Evolutionary conservation across 805 yeast genomes (phyloP), one percentile per base, ranked within the genome.

Genomic region (Nakazawaea laoshanensis): DNA sequence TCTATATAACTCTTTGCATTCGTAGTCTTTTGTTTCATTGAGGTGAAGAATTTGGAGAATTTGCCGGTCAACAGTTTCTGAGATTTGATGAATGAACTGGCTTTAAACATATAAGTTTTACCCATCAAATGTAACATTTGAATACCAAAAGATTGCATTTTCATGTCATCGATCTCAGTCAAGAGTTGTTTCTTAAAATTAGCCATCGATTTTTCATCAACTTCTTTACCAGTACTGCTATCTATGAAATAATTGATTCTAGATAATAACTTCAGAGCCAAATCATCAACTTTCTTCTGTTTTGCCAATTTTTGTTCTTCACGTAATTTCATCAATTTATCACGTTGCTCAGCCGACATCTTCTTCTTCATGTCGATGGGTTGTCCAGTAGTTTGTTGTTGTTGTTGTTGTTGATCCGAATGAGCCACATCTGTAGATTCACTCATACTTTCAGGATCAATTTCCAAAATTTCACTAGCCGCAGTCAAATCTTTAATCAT

Each of bases 101-200:
- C 79, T 49, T 81, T 79, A 46, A 77, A 67, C 39, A 65, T 59
- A 49, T 83, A 83, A 2, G 78, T 71, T 33, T 71, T 66, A 16
- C 92, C 94, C 35, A 83, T 70, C 0, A 84, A 69, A 45, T 83
- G 92, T 30, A 84, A 65, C 22, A 83, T 80, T 48, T 83, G 87
- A 20, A 81, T 55, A n/a, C 94, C 94, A 55, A 83, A 83, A 15
- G 89, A 80, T 53, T 83, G 92, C 74, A 79, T 71, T 45, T 81
- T 82, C 42, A 83, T 62, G 19, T 76, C 63, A 49, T 88, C 92
- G 11, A 94, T 95, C 54, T 92, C 97, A 47, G 78, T 75, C 40
- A 65, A 67, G 44, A 83, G 67, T 51, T 82, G 79, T 36, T 64
- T 65, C 39, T 67, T 59, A 53, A 86, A 89, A 15, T 66, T 55